Evolutionary conservation across 2,329 filamentous ascomycete species (phyloP).

Genomic region (Aspergillus tanneri): DNA sequence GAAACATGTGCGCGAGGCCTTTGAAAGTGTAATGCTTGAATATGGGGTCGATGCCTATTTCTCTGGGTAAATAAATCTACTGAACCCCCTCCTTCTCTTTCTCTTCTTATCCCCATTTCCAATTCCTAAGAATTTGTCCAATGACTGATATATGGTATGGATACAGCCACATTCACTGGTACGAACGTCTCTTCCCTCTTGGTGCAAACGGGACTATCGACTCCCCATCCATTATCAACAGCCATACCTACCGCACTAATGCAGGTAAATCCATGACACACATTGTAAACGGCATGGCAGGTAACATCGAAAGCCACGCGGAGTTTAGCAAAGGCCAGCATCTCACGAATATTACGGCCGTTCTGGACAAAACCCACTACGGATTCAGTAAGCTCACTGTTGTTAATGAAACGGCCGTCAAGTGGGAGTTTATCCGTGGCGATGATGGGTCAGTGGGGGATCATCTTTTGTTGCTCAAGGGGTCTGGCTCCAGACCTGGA

Average conservation of each 20-base stretch:
- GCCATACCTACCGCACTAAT: conserved; percentile 51
- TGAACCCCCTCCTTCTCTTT: no score
- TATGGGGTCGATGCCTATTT: conserved; percentile 51
- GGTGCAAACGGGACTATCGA: conserved; percentile 45
- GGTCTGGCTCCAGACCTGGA: no score
- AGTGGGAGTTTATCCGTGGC: conserved; percentile 51
- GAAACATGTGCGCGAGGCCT: conserved; percentile 46
- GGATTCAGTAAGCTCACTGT: conserved; percentile 52
- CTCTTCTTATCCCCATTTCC: no score
- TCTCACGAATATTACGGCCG: conserved; percentile 44
- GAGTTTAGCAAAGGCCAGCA: conserved; percentile 36
- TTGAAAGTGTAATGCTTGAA: conserved; percentile 47
- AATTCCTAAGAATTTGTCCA: background rate
- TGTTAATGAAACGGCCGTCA: conserved; percentile 41
- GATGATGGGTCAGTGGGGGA: conserved; percentile 41
- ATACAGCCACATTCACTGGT: conserved; percentile 52
- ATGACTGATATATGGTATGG: no score
- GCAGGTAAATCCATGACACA: conserved; percentile 51
- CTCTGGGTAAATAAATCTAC: no score
- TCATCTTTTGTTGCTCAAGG: conserved; percentile 39
- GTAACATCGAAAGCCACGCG: conserved; percentile 53
- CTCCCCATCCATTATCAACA: conserved; percentile 43
- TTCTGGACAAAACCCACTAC: conserved; percentile 49
- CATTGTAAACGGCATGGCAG: conserved; percentile 55
- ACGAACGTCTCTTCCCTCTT: conserved; percentile 46